phyloP scores from a whole-genome alignment of 495 filamentous ascomycete genomes.

The Penicillium diatomitis region DNA sequence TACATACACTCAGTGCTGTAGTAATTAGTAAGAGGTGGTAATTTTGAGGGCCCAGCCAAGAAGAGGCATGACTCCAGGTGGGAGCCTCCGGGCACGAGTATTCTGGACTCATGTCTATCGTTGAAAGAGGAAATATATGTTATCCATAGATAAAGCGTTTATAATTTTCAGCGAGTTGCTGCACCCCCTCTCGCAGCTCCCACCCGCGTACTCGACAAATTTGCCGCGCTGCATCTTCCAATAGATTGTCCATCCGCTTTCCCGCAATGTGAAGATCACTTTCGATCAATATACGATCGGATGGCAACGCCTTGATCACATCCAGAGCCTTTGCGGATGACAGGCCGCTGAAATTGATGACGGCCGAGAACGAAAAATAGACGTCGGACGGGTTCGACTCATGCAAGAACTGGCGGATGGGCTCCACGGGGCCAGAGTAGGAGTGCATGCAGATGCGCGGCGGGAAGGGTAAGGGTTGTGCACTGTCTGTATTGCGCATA shows the following conservation, averaged over 20 bases:
- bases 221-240: conserved; percentile 64
- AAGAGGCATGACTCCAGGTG: no score
- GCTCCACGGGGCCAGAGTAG: conserved; percentile 72
- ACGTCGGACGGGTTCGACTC: conserved; percentile 65
- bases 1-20: no score
- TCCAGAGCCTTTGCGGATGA: conserved; percentile 45
- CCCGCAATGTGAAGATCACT: conserved; percentile 88
- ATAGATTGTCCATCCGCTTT: conserved; percentile 62
- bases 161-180: conserved; percentile 68
- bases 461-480: conserved; percentile 58
- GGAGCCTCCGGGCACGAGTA: no score
- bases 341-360: conserved; percentile 65
- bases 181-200: conserved; percentile 62
- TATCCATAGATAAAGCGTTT: conserved; percentile 65
- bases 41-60: no score
- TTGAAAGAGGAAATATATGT: not conserved
- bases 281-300: conserved; percentile 73
- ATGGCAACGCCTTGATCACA: conserved; percentile 66
- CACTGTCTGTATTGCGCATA: conserved; percentile 14
- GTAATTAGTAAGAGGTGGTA: no score
- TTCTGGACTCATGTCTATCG: no score
- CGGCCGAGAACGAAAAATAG: conserved; percentile 81
- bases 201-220: conserved; percentile 75
- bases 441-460: conserved; percentile 92
- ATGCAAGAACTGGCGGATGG: conserved; percentile 68